phyloP scores from a whole-genome alignment of 176 grass and related monocot species.

The Cocos nucifera region DNA sequence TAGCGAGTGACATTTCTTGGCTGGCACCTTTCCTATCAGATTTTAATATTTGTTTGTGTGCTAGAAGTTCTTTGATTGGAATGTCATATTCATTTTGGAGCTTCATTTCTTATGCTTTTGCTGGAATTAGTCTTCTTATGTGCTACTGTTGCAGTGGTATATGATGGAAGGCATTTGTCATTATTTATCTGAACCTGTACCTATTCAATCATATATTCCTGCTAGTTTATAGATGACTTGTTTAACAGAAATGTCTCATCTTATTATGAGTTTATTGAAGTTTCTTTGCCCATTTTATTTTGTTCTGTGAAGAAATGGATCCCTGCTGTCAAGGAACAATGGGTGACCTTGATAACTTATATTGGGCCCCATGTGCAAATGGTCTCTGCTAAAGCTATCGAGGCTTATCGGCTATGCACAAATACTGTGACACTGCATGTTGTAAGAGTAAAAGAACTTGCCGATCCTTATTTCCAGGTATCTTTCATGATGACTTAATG shows the following conservation, averaged over 20 bases:
- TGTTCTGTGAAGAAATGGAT: conserved; percentile 10
- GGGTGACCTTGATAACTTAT: neutral
- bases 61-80: too few species aligned
- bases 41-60: too few species aligned
- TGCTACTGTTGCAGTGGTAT: too few species aligned
- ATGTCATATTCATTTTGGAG: too few species aligned
- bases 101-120: too few species aligned
- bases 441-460: neutral
- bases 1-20: neutral
- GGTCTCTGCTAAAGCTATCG: neutral
- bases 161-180: too few species aligned
- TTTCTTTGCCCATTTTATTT: neutral
- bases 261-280: neutral
- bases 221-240: too few species aligned
- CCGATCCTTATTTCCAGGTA: conserved; percentile 11
- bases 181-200: too few species aligned
- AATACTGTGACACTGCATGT: neutral
- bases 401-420: conserved; percentile 1
- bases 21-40: too few species aligned
- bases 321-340: conserved; percentile 12
- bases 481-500: neutral
- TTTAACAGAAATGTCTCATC: neutral
- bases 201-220: too few species aligned
- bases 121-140: too few species aligned
- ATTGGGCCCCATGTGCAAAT: conserved; percentile 1